phyloP scores from a whole-genome alignment of 768 basidiomycete species.

The Cubamyces sp. region DNA sequence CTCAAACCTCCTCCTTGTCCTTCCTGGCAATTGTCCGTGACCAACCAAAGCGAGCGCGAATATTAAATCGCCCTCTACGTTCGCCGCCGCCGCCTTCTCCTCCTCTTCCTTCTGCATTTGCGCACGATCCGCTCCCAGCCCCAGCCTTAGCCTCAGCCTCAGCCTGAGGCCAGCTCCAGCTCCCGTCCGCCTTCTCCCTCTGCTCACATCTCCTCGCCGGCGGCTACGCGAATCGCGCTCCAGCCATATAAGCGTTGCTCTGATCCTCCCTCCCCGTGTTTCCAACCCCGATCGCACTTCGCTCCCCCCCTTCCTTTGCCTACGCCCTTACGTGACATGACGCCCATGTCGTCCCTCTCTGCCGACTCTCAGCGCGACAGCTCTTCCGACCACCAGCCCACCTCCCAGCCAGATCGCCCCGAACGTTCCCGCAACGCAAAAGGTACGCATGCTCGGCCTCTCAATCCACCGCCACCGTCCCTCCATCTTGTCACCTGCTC shows the following conservation, averaged over 20 bases:
- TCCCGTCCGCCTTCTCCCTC: background rate
- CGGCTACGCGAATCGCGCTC: constrained; percentile 19
- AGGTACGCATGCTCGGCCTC: no score
- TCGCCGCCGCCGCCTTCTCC: no score
- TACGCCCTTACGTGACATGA: constrained; percentile 31
- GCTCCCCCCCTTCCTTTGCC: constrained; percentile 22
- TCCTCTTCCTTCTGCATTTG: no score
- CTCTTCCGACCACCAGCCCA: constrained; percentile 22
- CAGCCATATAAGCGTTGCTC: constrained; percentile 26
- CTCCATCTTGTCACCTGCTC: background rate
- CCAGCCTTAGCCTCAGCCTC: no score
- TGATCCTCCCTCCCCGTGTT: constrained; percentile 24
- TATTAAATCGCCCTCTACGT: no score
- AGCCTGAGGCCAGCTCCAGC: no score
- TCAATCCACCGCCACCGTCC: no score
- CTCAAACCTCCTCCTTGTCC: no score
- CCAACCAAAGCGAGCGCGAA: no score
- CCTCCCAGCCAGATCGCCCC: constrained; percentile 24
- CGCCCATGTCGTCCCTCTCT: constrained; percentile 26
- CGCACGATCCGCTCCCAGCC: background rate
- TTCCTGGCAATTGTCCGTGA: no score
- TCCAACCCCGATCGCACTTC: constrained; percentile 34
- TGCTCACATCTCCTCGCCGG: constrained; percentile 11
- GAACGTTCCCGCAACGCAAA: constrained; percentile 34
- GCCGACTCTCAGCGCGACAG: constrained; percentile 20